Evolutionary conservation across 2,329 filamentous ascomycete species (phyloP), one percentile per base, ranked within the genome.

Genomic region (Diaporthe nobilis): DNA sequence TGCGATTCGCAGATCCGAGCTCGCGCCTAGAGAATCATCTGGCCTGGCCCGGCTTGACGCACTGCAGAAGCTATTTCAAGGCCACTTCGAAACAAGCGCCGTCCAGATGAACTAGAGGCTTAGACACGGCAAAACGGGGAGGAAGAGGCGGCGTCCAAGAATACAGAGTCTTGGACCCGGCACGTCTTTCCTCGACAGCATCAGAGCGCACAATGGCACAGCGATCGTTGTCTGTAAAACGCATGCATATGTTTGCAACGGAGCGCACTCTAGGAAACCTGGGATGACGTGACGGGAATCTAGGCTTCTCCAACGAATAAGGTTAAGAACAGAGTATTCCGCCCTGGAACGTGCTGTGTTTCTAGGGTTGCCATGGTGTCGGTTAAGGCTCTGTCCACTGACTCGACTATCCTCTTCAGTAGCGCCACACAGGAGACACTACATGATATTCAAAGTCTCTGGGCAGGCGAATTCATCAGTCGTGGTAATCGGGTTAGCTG

Each of bases 1-100:
- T 70, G 65, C 65, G 65, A 70, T 55, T 70, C 65, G 65, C 7
- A 70, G 47, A 70, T 70, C 65, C 17, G 31, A 68, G 39, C 47
- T 15, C 22, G 22, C 31, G 22, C 65, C 65, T 28, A 28, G 47
- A 39, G 15, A 53, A 22, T 25, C 47, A 22, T 55, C 47, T 39
- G 65, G 47, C 15, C 34, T 55, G 34, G 28, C 42, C 65, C 34
- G 47, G 31, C 47, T 39, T 28, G 65, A 39, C 34, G 49, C 49
- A 28, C 31, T 70, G n/a, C 49, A 70, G 49, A 39, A 22, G 49
- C 65, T 70, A 70, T 70, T 70, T 53, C 49, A 55, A 53, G 49
- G 15, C 34, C 9, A 15, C n/a, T n/a, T 42, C 65, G n/a, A 55
- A 55, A 70, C 65, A 31, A 31, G 13, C 31, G 31, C 65, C 34